Evolutionary conservation across 2,329 filamentous ascomycete species (phyloP), one percentile per base, ranked within the genome.

Genomic region (Aciculosporium take): DNA sequence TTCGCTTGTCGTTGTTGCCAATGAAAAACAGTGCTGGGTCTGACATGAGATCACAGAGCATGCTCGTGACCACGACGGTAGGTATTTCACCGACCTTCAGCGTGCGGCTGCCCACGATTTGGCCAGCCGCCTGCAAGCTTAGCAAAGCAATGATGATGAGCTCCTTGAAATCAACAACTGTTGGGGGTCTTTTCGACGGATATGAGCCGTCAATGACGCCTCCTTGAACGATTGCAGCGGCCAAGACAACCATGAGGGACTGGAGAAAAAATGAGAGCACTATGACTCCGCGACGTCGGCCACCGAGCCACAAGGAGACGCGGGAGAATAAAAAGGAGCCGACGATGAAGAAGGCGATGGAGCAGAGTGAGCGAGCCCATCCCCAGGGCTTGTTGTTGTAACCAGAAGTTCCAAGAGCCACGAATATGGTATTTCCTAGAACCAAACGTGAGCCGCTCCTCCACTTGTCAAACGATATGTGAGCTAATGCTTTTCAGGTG

Each of bases 361-460:
- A 76, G 45, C 66, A 58, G 17, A 71, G 60, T 2, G 69, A 52
- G 15, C 53, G 49, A 27, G 69, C 58, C 71, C 68, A 75, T 41
- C 68, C 72, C 41, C 62, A 62, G 3, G 70, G 69, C 44, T 71
- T 60, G 44, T 60, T 61, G 17, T 62, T 53, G 3, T 70, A 72
- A 36, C 74, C 70, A 24, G 58, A 57, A 10, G 72, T 68, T 42
- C 73, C 74, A 18, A 79, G 69, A 15, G 71, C 74, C 30, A 79
- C 64, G 57, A 79, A 77, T 49, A 79, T 69, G 8, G 75, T 79
- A 56, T 79, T 79, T 30, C 74, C 74, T 59, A 31, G 23, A 25
- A 20, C 1, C 4, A 17, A n/a, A 7, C 25, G n/a, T 36, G 7
- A 36, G 33, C 17, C 4, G 21, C 12, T 24, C 21, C 7, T 25